These are phyloP conservation scores for Vicia sativa DNA, from an alignment of 306 rosid genomes.

Conservation along the genomic window DNA sequence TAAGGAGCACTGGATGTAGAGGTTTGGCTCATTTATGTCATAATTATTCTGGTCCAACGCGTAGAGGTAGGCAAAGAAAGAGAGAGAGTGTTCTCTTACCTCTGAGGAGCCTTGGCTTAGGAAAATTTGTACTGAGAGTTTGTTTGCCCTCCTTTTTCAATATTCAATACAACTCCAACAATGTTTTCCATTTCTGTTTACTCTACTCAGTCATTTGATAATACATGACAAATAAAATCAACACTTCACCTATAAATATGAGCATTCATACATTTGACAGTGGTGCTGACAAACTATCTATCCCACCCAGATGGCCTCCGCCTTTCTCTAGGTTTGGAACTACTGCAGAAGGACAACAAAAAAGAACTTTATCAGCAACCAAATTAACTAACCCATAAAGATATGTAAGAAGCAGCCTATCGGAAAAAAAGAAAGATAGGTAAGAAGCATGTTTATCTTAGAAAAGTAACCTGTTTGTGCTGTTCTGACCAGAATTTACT, in stretches of 20 bases:
- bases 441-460: constrained; percentile 7
- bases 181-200: neutral
- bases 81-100: neutral
- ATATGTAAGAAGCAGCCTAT: neutral
- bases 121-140: neutral
- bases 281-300: constrained; percentile 44
- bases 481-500: constrained; percentile 53
- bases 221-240: constrained; percentile 48
- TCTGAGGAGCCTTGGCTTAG: neutral
- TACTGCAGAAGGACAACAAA: constrained; percentile 48
- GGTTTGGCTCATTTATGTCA: neutral
- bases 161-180: neutral
- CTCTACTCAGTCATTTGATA: constrained; percentile 10
- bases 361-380: constrained; percentile 46
- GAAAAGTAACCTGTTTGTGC: constrained; percentile 60
- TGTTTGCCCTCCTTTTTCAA: neutral
- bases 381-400: neutral
- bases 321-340: constrained; percentile 80
- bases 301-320: constrained; percentile 95
- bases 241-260: constrained; percentile 34
- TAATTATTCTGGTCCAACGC: neutral
- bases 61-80: neutral
- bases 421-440: neutral
- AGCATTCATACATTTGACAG: constrained; percentile 32
- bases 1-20: neutral